These are phyloP conservation scores for Candida orba DNA, from an alignment of 805 yeast genomes.

Conservation along the genomic window DNA sequence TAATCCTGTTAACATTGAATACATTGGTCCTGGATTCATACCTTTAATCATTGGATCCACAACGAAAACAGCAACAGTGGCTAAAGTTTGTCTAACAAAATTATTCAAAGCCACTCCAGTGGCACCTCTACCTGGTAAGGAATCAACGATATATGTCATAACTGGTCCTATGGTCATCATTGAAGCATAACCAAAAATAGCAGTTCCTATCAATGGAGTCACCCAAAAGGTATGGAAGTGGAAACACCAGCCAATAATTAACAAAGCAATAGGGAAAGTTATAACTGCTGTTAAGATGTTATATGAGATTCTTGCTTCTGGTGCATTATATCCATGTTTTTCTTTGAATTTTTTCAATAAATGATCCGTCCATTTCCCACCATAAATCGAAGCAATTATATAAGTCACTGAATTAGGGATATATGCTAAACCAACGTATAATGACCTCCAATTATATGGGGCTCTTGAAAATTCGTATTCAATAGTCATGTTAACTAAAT, in stretches of 20 bases:
- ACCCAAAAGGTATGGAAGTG: slow-evolving; percentile 65
- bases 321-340: slow-evolving; percentile 59
- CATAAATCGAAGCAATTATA: slow-evolving; percentile 65
- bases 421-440: slow-evolving; percentile 68
- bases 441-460: slow-evolving; percentile 64
- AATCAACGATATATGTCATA: slow-evolving; percentile 73
- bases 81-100: slow-evolving; percentile 62
- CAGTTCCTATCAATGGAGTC: slow-evolving; percentile 74
- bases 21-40: slow-evolving; percentile 65
- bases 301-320: slow-evolving; percentile 75
- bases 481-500: slow-evolving; percentile 69
- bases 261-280: slow-evolving; percentile 53
- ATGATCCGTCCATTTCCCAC: slow-evolving; percentile 74
- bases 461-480: slow-evolving; percentile 50
- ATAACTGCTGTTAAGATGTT: slow-evolving; percentile 62
- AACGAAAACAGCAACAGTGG: slow-evolving; percentile 69
- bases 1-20: slow-evolving; percentile 57
- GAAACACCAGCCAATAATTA: slow-evolving; percentile 81
- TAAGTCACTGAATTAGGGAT: slow-evolving; percentile 81
- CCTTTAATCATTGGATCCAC: slow-evolving; percentile 64
- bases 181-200: slow-evolving; percentile 73
- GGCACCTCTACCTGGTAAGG: slow-evolving; percentile 82
- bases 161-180: slow-evolving; percentile 82
- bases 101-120: slow-evolving; percentile 84
- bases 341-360: slow-evolving; percentile 45